Percentiles rank a stretch among this genome's conserved stretches.
Evolutionary conservation across 2,329 filamentous ascomycete species (phyloP).

Genomic region (Penicillium italicum): DNA sequence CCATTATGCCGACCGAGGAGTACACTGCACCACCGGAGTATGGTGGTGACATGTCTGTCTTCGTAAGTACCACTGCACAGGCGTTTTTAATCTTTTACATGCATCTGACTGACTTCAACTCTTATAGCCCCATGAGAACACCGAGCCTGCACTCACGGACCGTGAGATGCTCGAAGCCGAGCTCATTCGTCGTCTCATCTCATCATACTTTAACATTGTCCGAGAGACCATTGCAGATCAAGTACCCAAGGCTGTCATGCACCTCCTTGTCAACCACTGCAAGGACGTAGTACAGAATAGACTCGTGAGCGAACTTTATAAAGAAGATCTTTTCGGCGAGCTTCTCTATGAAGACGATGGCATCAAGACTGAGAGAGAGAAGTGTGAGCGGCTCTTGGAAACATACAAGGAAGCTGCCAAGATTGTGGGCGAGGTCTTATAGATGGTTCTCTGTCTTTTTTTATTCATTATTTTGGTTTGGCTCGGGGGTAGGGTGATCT

Average conservation of each 20-base stretch:
- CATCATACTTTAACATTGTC: slow-evolving; percentile 98
- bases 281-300: slow-evolving; percentile 98
- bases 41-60: slow-evolving; percentile 43
- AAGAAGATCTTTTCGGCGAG: slow-evolving; percentile 84
- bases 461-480: slow-evolving; percentile 8
- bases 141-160: slow-evolving; percentile 86
- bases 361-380: slow-evolving; percentile 95
- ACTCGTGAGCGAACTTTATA: slow-evolving; percentile 92
- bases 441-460: slow-evolving; percentile 30
- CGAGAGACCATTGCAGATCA: slow-evolving; percentile 98
- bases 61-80: slow-evolving; percentile 42
- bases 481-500: not conserved
- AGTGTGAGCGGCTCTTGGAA: slow-evolving; percentile 91
- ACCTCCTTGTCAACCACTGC: slow-evolving; percentile 94
- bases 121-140: slow-evolving; percentile 42
- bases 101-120: slow-evolving; percentile 3
- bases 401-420: slow-evolving; percentile 97
- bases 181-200: slow-evolving; percentile 92
- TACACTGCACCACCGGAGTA: slow-evolving; percentile 38
- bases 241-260: slow-evolving; percentile 98
- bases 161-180: slow-evolving; percentile 97
- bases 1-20: slow-evolving; percentile 46
- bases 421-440: slow-evolving; percentile 95
- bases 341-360: slow-evolving; percentile 95
- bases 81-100: not conserved